Conservation (phyloP, 371 early-diverging fungal species). For the Parasitella parasitica region DNA sequence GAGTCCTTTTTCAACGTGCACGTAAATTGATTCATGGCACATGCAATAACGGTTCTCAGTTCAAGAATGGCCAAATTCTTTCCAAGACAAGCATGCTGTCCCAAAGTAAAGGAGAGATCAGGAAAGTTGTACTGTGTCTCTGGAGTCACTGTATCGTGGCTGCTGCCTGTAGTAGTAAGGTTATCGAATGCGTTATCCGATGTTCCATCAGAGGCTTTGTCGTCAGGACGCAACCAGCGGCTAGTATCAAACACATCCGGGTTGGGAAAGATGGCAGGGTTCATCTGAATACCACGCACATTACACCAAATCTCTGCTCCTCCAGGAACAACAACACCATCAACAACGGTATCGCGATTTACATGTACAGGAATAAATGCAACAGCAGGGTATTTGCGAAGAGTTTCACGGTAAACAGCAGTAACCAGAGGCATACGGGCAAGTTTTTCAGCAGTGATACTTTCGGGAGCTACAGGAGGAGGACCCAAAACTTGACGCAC, state of each 20-base stretch:
- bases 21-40: slow-evolving; percentile 37
- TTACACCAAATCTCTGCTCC: slow-evolving; percentile 52
- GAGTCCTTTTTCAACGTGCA: slow-evolving; percentile 29
- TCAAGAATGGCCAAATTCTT: slow-evolving; percentile 49
- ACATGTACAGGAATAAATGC: slow-evolving; percentile 51
- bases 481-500: slow-evolving; percentile 42
- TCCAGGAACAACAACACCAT: slow-evolving; percentile 38
- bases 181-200: slow-evolving; percentile 20
- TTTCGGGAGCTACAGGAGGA: slow-evolving; percentile 33
- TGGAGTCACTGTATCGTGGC: slow-evolving; percentile 3
- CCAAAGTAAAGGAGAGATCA: slow-evolving; percentile 46
- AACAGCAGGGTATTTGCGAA: slow-evolving; percentile 52
- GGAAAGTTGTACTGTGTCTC: slow-evolving; percentile 46
- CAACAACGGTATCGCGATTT: slow-evolving; percentile 38
- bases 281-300: slow-evolving; percentile 51
- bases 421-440: slow-evolving; percentile 41
- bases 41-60: slow-evolving; percentile 43
- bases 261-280: slow-evolving; percentile 39
- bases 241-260: slow-evolving; percentile 40
- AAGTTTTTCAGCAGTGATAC: slow-evolving; percentile 40
- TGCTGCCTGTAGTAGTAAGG: neutral
- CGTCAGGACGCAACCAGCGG: slow-evolving; percentile 36
- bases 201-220: neutral
- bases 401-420: slow-evolving; percentile 48
- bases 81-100: slow-evolving; percentile 47